phyloP scores from a whole-genome alignment of 129 eudicot genomes.

The Smallanthus sonchifolius region DNA sequence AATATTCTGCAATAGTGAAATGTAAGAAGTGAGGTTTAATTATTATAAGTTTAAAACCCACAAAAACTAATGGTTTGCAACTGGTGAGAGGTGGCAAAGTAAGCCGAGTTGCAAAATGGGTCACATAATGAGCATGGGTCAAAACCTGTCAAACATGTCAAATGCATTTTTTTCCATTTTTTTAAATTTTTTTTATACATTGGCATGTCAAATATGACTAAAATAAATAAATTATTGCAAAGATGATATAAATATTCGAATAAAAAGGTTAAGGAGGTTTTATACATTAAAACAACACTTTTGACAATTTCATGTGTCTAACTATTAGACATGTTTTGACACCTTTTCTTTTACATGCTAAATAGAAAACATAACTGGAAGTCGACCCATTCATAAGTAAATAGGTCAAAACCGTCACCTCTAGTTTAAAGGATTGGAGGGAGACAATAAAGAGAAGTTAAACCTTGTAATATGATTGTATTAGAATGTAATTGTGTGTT shows the following conservation, averaged over 20 bases:
- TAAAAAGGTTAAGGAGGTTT: background rate
- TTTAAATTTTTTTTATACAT: background rate
- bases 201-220: background rate
- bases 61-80: background rate
- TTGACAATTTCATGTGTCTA: background rate
- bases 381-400: background rate
- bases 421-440: too few relatives aligned
- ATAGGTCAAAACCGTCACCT: background rate
- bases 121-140: background rate
- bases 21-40: background rate
- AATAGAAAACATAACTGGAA: background rate
- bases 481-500: too few relatives aligned
- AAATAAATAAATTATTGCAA: background rate
- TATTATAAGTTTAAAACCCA: background rate
- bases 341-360: background rate
- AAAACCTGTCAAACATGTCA: background rate
- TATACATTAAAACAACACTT: background rate
- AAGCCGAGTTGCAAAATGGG: background rate
- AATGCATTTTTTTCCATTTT: background rate
- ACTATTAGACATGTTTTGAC: background rate
- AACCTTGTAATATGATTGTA: too few relatives aligned
- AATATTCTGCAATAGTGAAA: conserved; percentile 68
- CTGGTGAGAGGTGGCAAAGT: background rate
- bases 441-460: too few relatives aligned
- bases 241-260: background rate